Percentiles rank a stretch among this genome's conserved stretches.
These are phyloP conservation scores for Naganishia randhawae DNA, from an alignment of 768 basidiomycete genomes.

Conservation along the genomic window DNA sequence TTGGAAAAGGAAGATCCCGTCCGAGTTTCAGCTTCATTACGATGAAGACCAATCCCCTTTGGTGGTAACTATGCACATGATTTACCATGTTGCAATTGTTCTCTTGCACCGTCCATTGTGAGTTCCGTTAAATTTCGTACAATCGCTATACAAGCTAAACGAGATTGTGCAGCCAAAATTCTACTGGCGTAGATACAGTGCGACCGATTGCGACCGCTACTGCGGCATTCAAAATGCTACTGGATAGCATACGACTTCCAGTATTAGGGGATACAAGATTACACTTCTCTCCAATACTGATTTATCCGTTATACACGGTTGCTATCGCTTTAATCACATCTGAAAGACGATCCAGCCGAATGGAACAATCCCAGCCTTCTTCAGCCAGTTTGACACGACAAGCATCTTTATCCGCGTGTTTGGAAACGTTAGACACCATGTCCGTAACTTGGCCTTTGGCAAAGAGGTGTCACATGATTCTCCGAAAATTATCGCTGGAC, in stretches of 20 bases:
- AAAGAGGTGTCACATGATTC: slow-evolving; percentile 20
- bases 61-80: slow-evolving; percentile 27
- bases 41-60: slow-evolving; percentile 8
- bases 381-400: slow-evolving; percentile 15
- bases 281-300: slow-evolving; percentile 24
- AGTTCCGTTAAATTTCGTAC: neutral
- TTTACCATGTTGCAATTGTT: slow-evolving; percentile 26
- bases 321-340: slow-evolving; percentile 23
- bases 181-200: slow-evolving; percentile 12
- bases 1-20: slow-evolving; percentile 19
- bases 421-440: slow-evolving; percentile 26
- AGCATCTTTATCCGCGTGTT: slow-evolving; percentile 22
- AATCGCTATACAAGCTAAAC: neutral
- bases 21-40: slow-evolving; percentile 14
- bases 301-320: slow-evolving; percentile 26
- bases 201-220: slow-evolving; percentile 18
- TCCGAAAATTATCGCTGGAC: slow-evolving; percentile 4
- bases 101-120: slow-evolving; percentile 29
- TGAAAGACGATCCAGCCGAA: slow-evolving; percentile 1
- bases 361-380: neutral
- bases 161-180: slow-evolving; percentile 8
- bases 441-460: slow-evolving; percentile 29
- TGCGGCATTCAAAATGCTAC: slow-evolving; percentile 25
- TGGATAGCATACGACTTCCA: slow-evolving; percentile 22
- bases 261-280: neutral